Evolutionary conservation across 2,329 filamentous ascomycete genomes (phyloP).

Genomic region (Fusarium sp.): DNA sequence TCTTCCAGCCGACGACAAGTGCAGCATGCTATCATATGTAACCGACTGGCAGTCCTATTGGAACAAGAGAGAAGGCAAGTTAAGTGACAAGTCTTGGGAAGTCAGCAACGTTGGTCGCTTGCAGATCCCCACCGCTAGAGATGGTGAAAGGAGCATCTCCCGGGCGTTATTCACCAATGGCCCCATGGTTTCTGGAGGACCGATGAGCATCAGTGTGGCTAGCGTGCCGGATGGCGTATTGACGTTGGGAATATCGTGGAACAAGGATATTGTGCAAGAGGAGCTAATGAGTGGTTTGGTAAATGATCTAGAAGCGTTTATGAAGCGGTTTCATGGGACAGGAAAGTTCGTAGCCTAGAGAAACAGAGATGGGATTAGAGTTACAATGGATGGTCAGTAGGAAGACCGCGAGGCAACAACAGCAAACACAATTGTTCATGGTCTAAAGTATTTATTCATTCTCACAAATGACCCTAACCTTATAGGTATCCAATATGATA

Average conservation of each 20-base stretch:
- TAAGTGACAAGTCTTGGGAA: slow-evolving; percentile 63
- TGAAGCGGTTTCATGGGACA: slow-evolving; percentile 40
- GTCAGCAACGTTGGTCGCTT: slow-evolving; percentile 68
- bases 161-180: slow-evolving; percentile 68
- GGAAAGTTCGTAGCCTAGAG: slow-evolving; percentile 36
- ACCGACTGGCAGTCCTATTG: slow-evolving; percentile 62
- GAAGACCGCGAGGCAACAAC: too few species aligned
- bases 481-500: background rate
- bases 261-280: slow-evolving; percentile 60
- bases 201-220: slow-evolving; percentile 63
- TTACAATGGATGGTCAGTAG: too few species aligned
- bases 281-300: slow-evolving; percentile 56
- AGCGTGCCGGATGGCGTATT: slow-evolving; percentile 61
- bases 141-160: slow-evolving; percentile 55
- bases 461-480: background rate
- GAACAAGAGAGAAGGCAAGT: slow-evolving; percentile 58
- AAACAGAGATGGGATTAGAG: too few species aligned
- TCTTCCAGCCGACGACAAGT: slow-evolving; percentile 61
- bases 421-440: too few species aligned
- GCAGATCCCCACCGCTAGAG: slow-evolving; percentile 29
- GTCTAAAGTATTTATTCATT: too few species aligned
- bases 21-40: slow-evolving; percentile 60
- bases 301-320: slow-evolving; percentile 53
- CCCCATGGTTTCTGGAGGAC: slow-evolving; percentile 59
- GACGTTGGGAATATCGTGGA: slow-evolving; percentile 64